phyloP scores from a whole-genome alignment of 257 asterid genomes.

The Nicotiana paniculata region DNA sequence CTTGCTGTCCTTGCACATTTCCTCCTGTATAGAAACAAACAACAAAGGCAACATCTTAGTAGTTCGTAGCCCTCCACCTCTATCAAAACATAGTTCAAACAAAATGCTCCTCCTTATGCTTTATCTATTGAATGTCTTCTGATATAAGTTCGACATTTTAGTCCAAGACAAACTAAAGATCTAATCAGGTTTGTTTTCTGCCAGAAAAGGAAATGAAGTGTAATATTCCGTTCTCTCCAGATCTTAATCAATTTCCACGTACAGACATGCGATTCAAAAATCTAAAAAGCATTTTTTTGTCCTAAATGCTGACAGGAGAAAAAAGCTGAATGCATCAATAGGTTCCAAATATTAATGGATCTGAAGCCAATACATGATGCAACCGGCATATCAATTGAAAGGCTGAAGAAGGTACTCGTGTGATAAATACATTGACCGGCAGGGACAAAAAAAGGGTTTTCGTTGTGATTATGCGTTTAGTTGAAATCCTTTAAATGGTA shows the following conservation, averaged over 20 bases:
- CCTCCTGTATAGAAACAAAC: constrained; percentile 30
- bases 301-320: background rate
- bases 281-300: background rate
- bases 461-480: background rate
- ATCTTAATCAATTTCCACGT: background rate
- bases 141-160: background rate
- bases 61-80: background rate
- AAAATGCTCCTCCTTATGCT: background rate
- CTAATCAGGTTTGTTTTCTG: background rate
- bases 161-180: background rate
- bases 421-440: background rate
- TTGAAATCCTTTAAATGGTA: background rate
- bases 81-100: background rate
- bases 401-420: background rate
- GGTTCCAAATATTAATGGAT: background rate
- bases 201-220: background rate
- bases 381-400: background rate
- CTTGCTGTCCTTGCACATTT: constrained; percentile 52
- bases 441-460: background rate
- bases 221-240: background rate
- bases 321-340: background rate
- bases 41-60: background rate
- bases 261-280: background rate
- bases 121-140: background rate
- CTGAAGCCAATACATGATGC: background rate